Evolutionary conservation across 164 flowering plant genomes (phyloP), one percentile per base, ranked within the genome.

Genomic region (Hamamelis virginiana): DNA sequence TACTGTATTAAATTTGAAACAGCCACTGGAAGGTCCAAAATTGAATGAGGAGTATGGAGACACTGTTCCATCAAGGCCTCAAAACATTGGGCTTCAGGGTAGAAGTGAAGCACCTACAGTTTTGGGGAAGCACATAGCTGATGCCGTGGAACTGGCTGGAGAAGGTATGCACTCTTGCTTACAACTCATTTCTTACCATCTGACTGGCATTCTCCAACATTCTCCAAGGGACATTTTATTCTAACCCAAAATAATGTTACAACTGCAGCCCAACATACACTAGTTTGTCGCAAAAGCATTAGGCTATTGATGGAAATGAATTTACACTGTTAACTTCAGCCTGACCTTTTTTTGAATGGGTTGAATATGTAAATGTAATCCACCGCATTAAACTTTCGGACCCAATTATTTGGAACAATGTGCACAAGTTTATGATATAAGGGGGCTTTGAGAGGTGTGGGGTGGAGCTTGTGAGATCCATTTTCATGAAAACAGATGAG

Each of bases 21-120:
- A 90, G 92, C 45, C 75, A 59, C 12, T 64, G 26, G 83, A 74
- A 72, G 86, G 74, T 72, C 80, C 80, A 70, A 71, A 75, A 65
- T 27, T 82, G 62, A 91, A 84, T 75, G 92, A 89, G 62, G 89
- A 85, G 58, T 86, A 80, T 81, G 97, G 91, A 67, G 89, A 84
- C 65, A 95, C 98, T 61, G 91, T 95, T 77, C 98, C 93, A 59
- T 86, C 98, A 46, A 85, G 68, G 70, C 88, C 86, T 73, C 79
- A 68, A 13, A 78, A 80, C 45, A 69, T 73, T 70, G 81, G 61
- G 45, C 67, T 68, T 75, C 69, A 63, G 53, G 70, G 50, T 63
- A 68, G 63, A 47, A 72, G 64, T 62, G 83, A 81, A 58, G 64
- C 61, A 43, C 59, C 63, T 13, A 22, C 69, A 67, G 60, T 55